Conservation (phyloP, 1,284 basidiomycete species). For the Rhodotorula sp. region DNA sequence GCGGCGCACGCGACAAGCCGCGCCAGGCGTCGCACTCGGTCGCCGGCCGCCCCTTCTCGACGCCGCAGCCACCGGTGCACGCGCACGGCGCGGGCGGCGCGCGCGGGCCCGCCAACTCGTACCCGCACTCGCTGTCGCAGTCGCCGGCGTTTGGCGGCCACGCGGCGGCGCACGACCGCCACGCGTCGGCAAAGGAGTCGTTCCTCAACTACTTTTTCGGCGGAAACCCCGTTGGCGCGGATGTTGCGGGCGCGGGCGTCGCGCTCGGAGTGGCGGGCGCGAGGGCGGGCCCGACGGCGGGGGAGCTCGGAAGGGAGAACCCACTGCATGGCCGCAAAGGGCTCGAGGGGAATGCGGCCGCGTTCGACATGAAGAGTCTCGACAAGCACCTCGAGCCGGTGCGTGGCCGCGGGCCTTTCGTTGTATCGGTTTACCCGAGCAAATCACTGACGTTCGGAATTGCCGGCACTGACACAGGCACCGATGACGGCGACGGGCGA, state of each 20-base stretch:
- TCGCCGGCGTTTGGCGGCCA: conserved; percentile 51
- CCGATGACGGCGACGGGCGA: conserved; percentile 55
- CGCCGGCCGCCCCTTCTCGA: not conserved
- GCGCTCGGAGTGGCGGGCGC: not conserved
- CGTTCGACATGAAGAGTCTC: conserved; percentile 97
- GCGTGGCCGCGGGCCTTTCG: not conserved
- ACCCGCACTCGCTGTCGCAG: conserved; percentile 21
- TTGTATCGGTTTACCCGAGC: too few species aligned
- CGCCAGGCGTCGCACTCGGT: not conserved
- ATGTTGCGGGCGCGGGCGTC: not conserved
- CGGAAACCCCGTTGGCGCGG: conserved; percentile 48
- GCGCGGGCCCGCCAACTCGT: conserved; percentile 34
- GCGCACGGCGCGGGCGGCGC: not conserved
- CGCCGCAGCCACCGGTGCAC: not conserved
- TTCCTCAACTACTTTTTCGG: conserved; percentile 96
- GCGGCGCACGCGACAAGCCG: not conserved
- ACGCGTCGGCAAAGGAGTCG: conserved; percentile 69
- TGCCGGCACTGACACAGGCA: conserved; percentile 52
- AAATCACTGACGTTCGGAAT: not conserved
- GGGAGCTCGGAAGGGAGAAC: conserved; percentile 48
- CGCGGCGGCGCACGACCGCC: conserved; percentile 51
- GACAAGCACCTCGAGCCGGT: conserved; percentile 70
- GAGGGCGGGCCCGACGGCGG: conserved; percentile 4
- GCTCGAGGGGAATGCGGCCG: conserved; percentile 76
- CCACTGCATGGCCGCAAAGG: conserved; percentile 58